These are phyloP conservation scores for Penicillium bovifimosum DNA, from an alignment of 495 filamentous ascomycete genomes.

Conservation along the genomic window DNA sequence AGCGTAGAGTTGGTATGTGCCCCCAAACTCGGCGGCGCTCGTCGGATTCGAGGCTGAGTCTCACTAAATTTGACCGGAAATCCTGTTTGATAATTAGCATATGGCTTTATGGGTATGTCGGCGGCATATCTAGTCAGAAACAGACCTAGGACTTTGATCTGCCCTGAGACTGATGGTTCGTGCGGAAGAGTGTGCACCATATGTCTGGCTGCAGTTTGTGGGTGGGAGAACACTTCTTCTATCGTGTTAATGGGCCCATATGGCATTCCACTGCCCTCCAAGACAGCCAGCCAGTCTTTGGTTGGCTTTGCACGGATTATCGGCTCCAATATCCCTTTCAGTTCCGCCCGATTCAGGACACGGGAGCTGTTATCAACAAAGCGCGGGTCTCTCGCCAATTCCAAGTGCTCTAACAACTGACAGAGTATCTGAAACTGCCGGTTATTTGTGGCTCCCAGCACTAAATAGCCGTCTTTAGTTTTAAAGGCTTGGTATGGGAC, in stretches of 20 bases:
- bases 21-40: slow-evolving; percentile 8
- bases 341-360: slow-evolving; percentile 60
- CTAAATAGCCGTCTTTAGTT: slow-evolving; percentile 72
- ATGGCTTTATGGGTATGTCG: not conserved
- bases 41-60: slow-evolving; percentile 24
- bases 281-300: slow-evolving; percentile 65
- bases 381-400: slow-evolving; percentile 59
- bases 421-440: slow-evolving; percentile 73
- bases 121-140: not conserved
- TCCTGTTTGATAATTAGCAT: not conserved
- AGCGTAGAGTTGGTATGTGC: slow-evolving; percentile 14
- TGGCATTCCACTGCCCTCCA: slow-evolving; percentile 80
- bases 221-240: slow-evolving; percentile 23
- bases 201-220: slow-evolving; percentile 19
- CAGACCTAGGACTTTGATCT: slow-evolving; percentile 19
- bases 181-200: slow-evolving; percentile 22
- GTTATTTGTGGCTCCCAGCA: slow-evolving; percentile 84
- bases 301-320: slow-evolving; percentile 66
- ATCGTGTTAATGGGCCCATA: slow-evolving; percentile 72
- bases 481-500: slow-evolving; percentile 83
- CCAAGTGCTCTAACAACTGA: slow-evolving; percentile 54
- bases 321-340: slow-evolving; percentile 62
- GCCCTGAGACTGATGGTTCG: slow-evolving; percentile 7
- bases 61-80: slow-evolving; percentile 79
- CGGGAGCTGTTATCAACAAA: slow-evolving; percentile 65